Percentiles rank a stretch among this genome's conserved stretches.
Evolutionary conservation across 495 filamentous ascomycete species (phyloP).

Genomic region (Cetradonia linearis): DNA sequence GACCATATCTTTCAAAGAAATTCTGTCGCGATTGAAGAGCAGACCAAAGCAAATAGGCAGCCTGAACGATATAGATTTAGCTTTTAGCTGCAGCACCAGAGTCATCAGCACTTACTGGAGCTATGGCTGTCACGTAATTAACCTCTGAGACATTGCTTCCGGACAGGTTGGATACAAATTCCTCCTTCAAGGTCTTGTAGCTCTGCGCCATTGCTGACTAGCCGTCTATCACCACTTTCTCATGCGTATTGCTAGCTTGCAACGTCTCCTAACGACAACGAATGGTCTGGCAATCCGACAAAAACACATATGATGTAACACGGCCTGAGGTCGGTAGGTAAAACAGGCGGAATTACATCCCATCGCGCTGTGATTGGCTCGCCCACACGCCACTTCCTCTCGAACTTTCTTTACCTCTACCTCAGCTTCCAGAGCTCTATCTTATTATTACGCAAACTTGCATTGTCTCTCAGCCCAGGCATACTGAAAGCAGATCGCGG

Average conservation of each 20-base stretch:
- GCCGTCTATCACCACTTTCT: not conserved
- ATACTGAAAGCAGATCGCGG: not conserved
- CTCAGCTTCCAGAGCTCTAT: not conserved
- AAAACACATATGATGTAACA: not conserved
- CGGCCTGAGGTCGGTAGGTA: constrained; percentile 2
- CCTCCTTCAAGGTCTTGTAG: constrained; percentile 88
- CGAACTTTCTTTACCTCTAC: not conserved
- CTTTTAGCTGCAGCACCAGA: constrained; percentile 5
- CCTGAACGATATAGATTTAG: constrained; percentile 36
- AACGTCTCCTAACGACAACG: not conserved
- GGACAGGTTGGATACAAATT: constrained; percentile 86
- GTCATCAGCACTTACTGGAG: constrained; percentile 54
- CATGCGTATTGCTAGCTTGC: not conserved
- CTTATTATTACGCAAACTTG: not conserved
- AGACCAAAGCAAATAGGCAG: constrained; percentile 78
- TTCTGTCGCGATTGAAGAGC: constrained; percentile 76
- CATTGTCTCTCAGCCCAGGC: not conserved
- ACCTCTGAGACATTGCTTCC: constrained; percentile 79
- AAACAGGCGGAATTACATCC: not conserved
- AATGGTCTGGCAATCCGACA: not conserved
- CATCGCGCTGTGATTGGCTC: not conserved
- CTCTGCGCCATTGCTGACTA: constrained; percentile 40
- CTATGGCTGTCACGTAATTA: constrained; percentile 70
- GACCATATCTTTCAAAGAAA: constrained; percentile 69
- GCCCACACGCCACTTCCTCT: not conserved